These are phyloP conservation scores for Claviceps maximensis DNA, from an alignment of 2,329 filamentous ascomycete species.

Conservation along the genomic window DNA sequence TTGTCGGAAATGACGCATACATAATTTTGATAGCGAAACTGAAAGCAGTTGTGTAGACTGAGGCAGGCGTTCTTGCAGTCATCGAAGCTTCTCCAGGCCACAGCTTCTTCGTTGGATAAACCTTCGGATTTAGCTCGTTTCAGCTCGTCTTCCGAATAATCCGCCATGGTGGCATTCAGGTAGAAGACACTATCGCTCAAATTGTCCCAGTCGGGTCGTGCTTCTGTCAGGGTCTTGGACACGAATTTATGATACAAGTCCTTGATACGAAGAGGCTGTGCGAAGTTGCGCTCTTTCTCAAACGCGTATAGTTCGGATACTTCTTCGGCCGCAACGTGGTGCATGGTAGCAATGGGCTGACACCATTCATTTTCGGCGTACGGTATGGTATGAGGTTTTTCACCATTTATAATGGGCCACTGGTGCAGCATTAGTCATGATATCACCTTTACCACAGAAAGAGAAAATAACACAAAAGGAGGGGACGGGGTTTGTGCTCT, in stretches of 20 bases:
- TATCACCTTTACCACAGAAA: not conserved
- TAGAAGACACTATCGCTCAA: slow-evolving; percentile 31
- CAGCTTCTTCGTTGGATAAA: slow-evolving; percentile 23
- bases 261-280: slow-evolving; percentile 25
- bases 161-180: slow-evolving; percentile 17
- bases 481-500: no score
- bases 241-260: slow-evolving; percentile 37
- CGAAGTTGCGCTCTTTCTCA: slow-evolving; percentile 27
- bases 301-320: slow-evolving; percentile 37
- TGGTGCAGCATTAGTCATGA: slow-evolving; percentile 10
- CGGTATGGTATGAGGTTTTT: slow-evolving; percentile 38
- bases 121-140: slow-evolving; percentile 19
- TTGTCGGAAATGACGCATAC: slow-evolving; percentile 23
- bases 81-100: slow-evolving; percentile 28
- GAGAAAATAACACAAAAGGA: not conserved
- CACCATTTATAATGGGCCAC: slow-evolving; percentile 42
- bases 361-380: slow-evolving; percentile 38
- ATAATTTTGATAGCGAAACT: slow-evolving; percentile 26
- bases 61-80: slow-evolving; percentile 33
- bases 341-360: slow-evolving; percentile 42
- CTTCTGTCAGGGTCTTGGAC: slow-evolving; percentile 22
- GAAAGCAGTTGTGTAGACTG: slow-evolving; percentile 23
- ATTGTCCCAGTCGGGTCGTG: slow-evolving; percentile 40
- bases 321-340: slow-evolving; percentile 38
- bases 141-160: slow-evolving; percentile 20